Conservation (phyloP, 306 rosid genomes). For the Biancaea sappan region DNA sequence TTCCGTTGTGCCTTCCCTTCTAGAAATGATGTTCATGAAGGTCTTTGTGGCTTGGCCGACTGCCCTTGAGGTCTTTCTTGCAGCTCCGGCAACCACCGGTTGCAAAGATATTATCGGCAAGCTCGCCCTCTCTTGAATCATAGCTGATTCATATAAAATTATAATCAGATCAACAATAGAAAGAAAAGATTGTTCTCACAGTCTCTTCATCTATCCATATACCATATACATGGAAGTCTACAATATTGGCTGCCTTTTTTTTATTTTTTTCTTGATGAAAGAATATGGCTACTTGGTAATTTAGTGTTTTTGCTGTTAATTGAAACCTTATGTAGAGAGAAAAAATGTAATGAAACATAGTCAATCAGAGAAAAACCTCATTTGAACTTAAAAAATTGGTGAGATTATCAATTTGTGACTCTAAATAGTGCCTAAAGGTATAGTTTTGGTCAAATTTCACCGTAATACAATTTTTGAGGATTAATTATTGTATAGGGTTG, state of each 20-base stretch:
- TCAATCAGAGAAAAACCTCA: too few species aligned
- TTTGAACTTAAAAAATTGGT: too few species aligned
- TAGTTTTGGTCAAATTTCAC: too few species aligned
- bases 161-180: constrained; percentile 31
- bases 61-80: constrained; percentile 85
- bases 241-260: neutral
- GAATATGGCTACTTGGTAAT: neutral
- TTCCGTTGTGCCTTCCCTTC: constrained; percentile 46
- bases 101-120: constrained; percentile 79
- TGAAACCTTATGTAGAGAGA: neutral
- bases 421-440: neutral
- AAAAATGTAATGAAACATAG: constrained; percentile 8
- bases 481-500: neutral
- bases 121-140: constrained; percentile 92
- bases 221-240: neutral
- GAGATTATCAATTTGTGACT: neutral
- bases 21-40: constrained; percentile 65
- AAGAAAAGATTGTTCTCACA: constrained; percentile 6
- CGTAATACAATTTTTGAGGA: too few species aligned
- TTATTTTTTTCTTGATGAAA: constrained; percentile 5
- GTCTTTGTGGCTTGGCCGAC: constrained; percentile 81
- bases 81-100: constrained; percentile 88
- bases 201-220: neutral
- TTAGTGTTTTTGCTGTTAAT: neutral
- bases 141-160: constrained; percentile 56